Evolutionary conservation across 2,329 filamentous ascomycete genomes (phyloP), one percentile per base, ranked within the genome.

Genomic region (Fusarium mundagurra): DNA sequence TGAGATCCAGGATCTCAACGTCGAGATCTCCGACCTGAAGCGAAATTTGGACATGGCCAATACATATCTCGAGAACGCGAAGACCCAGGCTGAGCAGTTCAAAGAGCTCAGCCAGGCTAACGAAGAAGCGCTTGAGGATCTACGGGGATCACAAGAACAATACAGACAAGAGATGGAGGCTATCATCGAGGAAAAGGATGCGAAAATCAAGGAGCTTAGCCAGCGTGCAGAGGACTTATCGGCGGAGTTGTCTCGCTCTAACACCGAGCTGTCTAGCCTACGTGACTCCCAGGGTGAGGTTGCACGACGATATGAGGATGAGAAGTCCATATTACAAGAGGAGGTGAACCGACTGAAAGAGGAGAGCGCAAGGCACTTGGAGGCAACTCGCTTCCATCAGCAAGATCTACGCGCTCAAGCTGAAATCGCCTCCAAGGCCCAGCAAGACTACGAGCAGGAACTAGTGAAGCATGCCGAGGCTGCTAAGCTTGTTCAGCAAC

Each of bases 391-490:
- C 74, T 94, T 93, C 80, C 93, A 98, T 80, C 94, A 97, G 80
- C 93, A 97, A 77, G 95, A 98, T 78, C 90, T 98, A 47, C 95
- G 96, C 71, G 92, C 94, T 0, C 96, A 99, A 82, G 95, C 96
- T 34, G 93, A 97, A 50, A 98, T 99, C 78, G 95, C 96, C 6
- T 92, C 94, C 61, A 93, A 94, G 81, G 95, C 96, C 8, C 96
- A 99, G 81, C 93, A 97, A 80, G 95, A 96, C 76, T 99, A 99
- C 80, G 97, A 99, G 82, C 92, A 92, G 72, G 96, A 99, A 82
- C 88, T 99, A 17, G 90, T 98, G 78, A 98, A 96, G 85, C 96
- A 99, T 83, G 96, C 95, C 4, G 94, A 98, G 75, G 96, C 96
- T n/a, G 94, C 96, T 18, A 95, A 95, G 83, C 90, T 91, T 41